phyloP scores from a whole-genome alignment of 2,329 filamentous ascomycete genomes.

The Tympanopsis confertula region DNA sequence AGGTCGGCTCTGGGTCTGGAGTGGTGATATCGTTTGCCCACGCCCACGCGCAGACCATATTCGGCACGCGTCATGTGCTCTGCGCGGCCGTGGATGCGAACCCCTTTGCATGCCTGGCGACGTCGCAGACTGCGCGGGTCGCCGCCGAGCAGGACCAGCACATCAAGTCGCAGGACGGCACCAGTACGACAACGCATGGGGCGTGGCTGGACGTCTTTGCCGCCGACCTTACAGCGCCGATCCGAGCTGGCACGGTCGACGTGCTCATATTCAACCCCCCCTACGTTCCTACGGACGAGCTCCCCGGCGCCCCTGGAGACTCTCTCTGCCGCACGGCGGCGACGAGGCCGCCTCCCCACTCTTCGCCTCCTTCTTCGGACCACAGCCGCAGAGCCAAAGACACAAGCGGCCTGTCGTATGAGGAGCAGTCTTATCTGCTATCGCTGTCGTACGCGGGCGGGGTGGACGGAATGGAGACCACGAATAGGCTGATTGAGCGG shows the following conservation, averaged over 20 bases:
- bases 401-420: slow-evolving; percentile 35
- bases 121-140: slow-evolving; percentile 51
- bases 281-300: slow-evolving; percentile 75
- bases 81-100: slow-evolving; percentile 78
- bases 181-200: too few species aligned
- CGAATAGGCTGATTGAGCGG: slow-evolving; percentile 61
- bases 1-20: slow-evolving; percentile 84
- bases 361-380: slow-evolving; percentile 13
- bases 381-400: not conserved
- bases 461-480: slow-evolving; percentile 85
- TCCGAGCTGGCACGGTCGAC: slow-evolving; percentile 55
- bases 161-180: too few species aligned
- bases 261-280: slow-evolving; percentile 93
- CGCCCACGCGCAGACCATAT: slow-evolving; percentile 61
- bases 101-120: slow-evolving; percentile 67
- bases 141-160: slow-evolving; percentile 21
- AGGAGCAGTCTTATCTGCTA: slow-evolving; percentile 72
- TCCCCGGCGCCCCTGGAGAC: slow-evolving; percentile 42
- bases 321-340: slow-evolving; percentile 11
- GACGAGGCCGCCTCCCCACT: slow-evolving; percentile 19
- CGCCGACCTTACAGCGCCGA: slow-evolving; percentile 56
- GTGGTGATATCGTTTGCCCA: slow-evolving; percentile 83
- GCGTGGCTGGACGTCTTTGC: slow-evolving; percentile 54
- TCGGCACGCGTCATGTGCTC: slow-evolving; percentile 60
- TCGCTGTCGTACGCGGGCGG: slow-evolving; percentile 84